Base-by-base conservation (phyloP, 2,329 filamentous ascomycete genomes). In the Gnomoniopsis sp. region DNA sequence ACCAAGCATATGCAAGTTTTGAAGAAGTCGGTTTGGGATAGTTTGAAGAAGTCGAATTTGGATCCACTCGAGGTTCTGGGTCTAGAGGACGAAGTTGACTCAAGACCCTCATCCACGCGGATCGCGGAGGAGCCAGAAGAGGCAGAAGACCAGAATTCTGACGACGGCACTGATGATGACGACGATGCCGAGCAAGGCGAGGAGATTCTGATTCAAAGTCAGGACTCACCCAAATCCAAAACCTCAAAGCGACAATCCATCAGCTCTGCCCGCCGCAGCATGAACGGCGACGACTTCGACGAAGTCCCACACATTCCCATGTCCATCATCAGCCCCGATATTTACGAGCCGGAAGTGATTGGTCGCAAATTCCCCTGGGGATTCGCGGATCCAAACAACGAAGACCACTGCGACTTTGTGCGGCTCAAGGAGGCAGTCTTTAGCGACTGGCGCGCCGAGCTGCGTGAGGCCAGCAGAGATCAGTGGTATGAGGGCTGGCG, bases 401-500 rank as follows among this genome's bases (percentile, higher is more conserved):
- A 87, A 33, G 85, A 90, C 66, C 95, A 99, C 76, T 99, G 95
- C 75, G 95, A 99, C 74, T 99, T 97, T 72, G 80, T 89, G 57
- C 88, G 88, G 62, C 82, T 99, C 65, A 95, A 95, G 75, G 93
- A 98, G 60, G 88, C 89, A 8, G 90, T 99, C 34, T 99, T 99
- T 73, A 87, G 80, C 64, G 93, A 98, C 69, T 99, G 95, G 95
- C 88, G 93, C 53, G 84, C 84, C 47, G 95, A 99, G 71, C 80
- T 99, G 61, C 88, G 93, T 61, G 91, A 96, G 72, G 89, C 91
- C 54, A 96, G 91, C 72, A 85, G 91, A 57, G 92, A 96, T 70
- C 84, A 92, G 67, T 97, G 92, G 91, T 98, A 98, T 68, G 93
- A 98, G 74, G 88, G 90, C 67, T 98, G 93, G 95, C 87, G 95